These are phyloP conservation scores for grape (Vitis vinifera) DNA, from an alignment of 164 flowering plant species.

Conservation along the genomic window DNA sequence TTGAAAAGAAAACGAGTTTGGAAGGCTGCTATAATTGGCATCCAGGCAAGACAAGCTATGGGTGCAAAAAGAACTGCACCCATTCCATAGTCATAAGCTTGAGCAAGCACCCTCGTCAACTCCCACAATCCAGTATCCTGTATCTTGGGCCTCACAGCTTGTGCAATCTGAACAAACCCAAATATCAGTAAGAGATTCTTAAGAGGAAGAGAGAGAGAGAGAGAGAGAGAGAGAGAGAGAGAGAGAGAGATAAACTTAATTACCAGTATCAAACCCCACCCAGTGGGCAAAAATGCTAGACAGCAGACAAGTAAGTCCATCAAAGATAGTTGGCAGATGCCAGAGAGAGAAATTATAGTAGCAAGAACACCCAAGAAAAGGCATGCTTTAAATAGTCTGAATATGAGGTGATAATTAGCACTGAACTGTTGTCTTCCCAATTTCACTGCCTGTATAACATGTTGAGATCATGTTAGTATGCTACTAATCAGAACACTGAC, in stretches of 20 bases:
- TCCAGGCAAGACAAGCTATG: slow-evolving; percentile 79
- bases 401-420: slow-evolving; percentile 57
- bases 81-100: slow-evolving; percentile 91
- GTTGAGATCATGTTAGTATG: neutral
- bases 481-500: neutral
- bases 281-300: slow-evolving; percentile 91
- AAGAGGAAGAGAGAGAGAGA: neutral
- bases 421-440: slow-evolving; percentile 62
- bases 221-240: neutral
- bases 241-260: slow-evolving; percentile 10
- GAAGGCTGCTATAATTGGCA: slow-evolving; percentile 82
- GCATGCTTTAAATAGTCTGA: slow-evolving; percentile 69
- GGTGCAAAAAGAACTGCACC: slow-evolving; percentile 80
- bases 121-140: slow-evolving; percentile 63
- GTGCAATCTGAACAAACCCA: slow-evolving; percentile 60
- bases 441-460: slow-evolving; percentile 65
- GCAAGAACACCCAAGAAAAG: slow-evolving; percentile 66
- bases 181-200: neutral
- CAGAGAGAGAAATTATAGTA: slow-evolving; percentile 48
- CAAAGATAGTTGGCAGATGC: slow-evolving; percentile 60
- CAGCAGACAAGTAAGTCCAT: slow-evolving; percentile 73
- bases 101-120: slow-evolving; percentile 62
- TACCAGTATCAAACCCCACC: slow-evolving; percentile 92
- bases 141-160: slow-evolving; percentile 74
- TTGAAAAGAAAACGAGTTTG: slow-evolving; percentile 93